Conservation (phyloP, 179 eudicot species). For the Silene coronaria region DNA sequence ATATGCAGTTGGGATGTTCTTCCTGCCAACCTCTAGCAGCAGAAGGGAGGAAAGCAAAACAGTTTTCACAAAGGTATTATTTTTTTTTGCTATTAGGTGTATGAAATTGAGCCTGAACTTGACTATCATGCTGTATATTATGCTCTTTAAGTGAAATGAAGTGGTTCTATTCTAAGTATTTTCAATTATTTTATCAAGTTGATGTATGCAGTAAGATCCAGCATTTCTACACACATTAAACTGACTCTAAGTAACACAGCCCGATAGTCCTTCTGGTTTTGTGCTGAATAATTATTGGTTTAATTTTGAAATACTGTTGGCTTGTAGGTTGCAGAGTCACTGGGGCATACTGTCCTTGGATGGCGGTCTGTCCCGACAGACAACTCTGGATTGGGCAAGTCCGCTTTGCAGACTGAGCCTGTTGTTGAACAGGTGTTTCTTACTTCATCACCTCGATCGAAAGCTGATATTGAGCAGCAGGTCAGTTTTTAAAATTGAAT, state of each 20-base stretch:
- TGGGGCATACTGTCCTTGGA: constrained; percentile 91
- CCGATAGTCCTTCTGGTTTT: no score
- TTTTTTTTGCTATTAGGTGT: background rate
- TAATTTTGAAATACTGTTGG: background rate
- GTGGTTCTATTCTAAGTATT: background rate
- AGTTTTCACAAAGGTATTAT: constrained; percentile 76
- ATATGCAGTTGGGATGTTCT: constrained; percentile 96
- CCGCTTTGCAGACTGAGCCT: constrained; percentile 94
- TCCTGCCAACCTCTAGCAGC: constrained; percentile 69
- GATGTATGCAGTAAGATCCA: background rate
- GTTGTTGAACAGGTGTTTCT: constrained; percentile 97
- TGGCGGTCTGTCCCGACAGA: constrained; percentile 93
- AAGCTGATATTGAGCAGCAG: constrained; percentile 91
- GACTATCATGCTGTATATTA: background rate
- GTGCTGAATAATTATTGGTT: constrained; percentile 3
- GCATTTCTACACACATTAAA: background rate
- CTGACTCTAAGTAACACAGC: no score
- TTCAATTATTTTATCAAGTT: background rate
- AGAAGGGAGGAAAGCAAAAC: constrained; percentile 87
- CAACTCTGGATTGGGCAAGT: constrained; percentile 82
- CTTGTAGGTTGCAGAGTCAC: constrained; percentile 83
- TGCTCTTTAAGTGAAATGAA: constrained; percentile 3
- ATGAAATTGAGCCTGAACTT: background rate
- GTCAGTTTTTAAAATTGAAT: constrained; percentile 25
- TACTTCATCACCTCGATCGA: constrained; percentile 65